phyloP scores from a whole-genome alignment of 129 eudicot species.

The Chrysanthemum makinoi region DNA sequence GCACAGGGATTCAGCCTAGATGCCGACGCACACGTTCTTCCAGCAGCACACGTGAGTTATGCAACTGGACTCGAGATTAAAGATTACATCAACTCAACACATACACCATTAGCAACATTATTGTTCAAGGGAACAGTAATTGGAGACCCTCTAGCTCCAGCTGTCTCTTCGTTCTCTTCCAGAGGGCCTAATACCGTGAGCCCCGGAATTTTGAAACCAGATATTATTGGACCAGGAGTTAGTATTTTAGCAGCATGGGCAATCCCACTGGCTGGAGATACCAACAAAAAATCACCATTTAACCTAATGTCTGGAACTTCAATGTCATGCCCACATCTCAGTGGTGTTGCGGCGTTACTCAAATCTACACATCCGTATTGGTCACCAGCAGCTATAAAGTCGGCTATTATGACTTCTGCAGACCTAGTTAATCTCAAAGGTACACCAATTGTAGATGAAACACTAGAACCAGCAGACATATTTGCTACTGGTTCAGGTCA shows the following conservation, averaged over 20 bases:
- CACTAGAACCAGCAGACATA: slow-evolving; percentile 15
- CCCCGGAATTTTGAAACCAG: slow-evolving; percentile 42
- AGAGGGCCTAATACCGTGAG: slow-evolving; percentile 33
- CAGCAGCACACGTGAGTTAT: slow-evolving; percentile 29
- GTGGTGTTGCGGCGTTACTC: slow-evolving; percentile 34
- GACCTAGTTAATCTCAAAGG: slow-evolving; percentile 20
- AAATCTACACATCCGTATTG: slow-evolving; percentile 31
- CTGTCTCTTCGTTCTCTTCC: slow-evolving; percentile 35
- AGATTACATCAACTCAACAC: slow-evolving; percentile 32
- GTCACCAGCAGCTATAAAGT: slow-evolving; percentile 36
- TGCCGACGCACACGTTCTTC: slow-evolving; percentile 36
- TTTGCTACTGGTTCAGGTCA: slow-evolving; percentile 34
- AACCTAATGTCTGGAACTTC: slow-evolving; percentile 27
- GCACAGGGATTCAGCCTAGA: not conserved
- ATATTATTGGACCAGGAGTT: slow-evolving; percentile 39
- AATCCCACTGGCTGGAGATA: slow-evolving; percentile 16
- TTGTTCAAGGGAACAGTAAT: slow-evolving; percentile 34
- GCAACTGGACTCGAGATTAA: slow-evolving; percentile 28
- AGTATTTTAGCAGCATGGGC: slow-evolving; percentile 34
- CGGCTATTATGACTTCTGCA: slow-evolving; percentile 39
- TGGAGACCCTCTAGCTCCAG: slow-evolving; percentile 31
- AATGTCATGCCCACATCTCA: slow-evolving; percentile 40
- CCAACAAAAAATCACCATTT: slow-evolving; percentile 17
- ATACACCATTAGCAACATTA: slow-evolving; percentile 26
- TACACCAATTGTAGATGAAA: slow-evolving; percentile 26